Evolutionary conservation across 345 rosid genomes (phyloP).

Genomic region (Brassica cretica): DNA sequence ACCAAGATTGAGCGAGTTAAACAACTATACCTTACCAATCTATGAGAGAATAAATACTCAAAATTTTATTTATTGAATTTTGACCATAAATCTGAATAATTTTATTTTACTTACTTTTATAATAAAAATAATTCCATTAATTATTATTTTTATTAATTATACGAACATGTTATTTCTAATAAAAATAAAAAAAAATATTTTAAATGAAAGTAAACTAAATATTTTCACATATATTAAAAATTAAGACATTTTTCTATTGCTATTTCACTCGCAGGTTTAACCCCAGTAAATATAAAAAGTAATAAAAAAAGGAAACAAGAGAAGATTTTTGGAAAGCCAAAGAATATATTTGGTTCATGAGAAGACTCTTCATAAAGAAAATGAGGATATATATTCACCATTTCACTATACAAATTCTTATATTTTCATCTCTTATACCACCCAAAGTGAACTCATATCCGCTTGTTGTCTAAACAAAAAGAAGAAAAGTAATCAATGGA

Average conservation of each 20-base stretch:
- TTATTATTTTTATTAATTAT: not conserved
- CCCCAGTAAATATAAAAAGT: not conserved
- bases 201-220: not conserved
- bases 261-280: not conserved
- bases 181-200: not conserved
- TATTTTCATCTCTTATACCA: not conserved
- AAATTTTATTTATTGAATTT: not conserved
- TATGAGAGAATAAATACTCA: not conserved
- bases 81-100: not conserved
- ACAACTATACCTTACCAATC: not conserved
- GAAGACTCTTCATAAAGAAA: not conserved
- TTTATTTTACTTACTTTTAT: not conserved
- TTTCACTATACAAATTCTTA: not conserved
- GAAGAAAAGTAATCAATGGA: conserved; percentile 9
- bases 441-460: not conserved
- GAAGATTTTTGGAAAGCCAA: not conserved
- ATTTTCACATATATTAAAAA: not conserved
- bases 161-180: not conserved
- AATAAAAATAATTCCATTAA: not conserved
- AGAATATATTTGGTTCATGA: not conserved
- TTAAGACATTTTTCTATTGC: not conserved
- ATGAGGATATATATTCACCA: not conserved
- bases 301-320: not conserved
- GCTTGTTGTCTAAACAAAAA: not conserved
- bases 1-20: no score